These are phyloP conservation scores for Eucalyptus rudis DNA, from an alignment of 345 rosid genomes.

Conservation along the genomic window DNA sequence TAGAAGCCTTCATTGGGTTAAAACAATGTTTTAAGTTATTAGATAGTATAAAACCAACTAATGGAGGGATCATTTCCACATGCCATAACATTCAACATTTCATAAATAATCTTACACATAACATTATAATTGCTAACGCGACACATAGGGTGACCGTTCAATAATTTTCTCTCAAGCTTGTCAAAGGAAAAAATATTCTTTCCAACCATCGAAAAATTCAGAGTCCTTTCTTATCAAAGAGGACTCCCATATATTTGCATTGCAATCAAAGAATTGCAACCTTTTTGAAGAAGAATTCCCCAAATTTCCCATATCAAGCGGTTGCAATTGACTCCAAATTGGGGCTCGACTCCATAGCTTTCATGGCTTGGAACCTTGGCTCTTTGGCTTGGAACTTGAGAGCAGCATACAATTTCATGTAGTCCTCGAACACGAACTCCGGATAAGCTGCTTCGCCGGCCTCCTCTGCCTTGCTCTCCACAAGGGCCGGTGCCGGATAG, in stretches of 20 bases:
- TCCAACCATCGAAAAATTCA: neutral
- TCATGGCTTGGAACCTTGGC: slow-evolving; percentile 93
- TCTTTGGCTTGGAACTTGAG: slow-evolving; percentile 86
- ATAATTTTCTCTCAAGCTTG: neutral
- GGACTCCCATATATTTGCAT: neutral
- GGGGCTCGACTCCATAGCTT: slow-evolving; percentile 17
- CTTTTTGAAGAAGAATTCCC: neutral
- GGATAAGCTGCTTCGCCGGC: slow-evolving; percentile 34
- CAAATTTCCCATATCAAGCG: neutral
- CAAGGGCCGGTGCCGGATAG: slow-evolving; percentile 60
- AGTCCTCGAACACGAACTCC: slow-evolving; percentile 75
- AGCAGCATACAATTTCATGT: slow-evolving; percentile 71
- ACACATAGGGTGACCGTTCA: neutral
- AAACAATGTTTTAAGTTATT: neutral
- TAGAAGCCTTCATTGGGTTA: neutral
- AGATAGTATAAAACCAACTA: neutral
- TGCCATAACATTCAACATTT: neutral
- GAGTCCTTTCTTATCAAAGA: neutral
- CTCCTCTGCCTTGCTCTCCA: slow-evolving; percentile 34
- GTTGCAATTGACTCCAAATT: slow-evolving; percentile 21
- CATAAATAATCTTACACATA: neutral
- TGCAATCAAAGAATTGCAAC: neutral
- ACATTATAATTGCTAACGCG: neutral
- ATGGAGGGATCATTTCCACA: neutral
- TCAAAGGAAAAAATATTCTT: neutral